These are phyloP conservation scores for Ceratorhiza oryzae-sativae DNA, from an alignment of 1,284 basidiomycete genomes.

Conservation along the genomic window DNA sequence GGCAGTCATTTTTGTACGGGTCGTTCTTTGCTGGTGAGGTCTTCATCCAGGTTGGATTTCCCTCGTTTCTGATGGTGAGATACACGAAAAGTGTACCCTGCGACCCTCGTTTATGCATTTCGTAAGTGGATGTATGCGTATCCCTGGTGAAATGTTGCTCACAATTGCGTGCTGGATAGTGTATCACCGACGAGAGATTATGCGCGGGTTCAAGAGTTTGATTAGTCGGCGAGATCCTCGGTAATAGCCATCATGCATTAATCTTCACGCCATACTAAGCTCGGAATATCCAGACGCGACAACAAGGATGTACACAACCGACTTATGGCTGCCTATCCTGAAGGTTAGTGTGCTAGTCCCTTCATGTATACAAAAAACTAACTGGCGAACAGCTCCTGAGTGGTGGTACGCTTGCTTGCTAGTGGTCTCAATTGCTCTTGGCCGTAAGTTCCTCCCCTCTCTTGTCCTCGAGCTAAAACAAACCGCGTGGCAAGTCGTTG, in stretches of 20 bases:
- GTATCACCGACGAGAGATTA: conserved; percentile 54
- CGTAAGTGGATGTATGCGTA: conserved; percentile 19
- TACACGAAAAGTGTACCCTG: conserved; percentile 40
- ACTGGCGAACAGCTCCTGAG: conserved; percentile 45
- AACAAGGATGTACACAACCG: conserved; percentile 50
- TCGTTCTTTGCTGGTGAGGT: conserved; percentile 40
- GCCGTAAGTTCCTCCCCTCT: conserved; percentile 34
- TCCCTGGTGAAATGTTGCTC: neutral
- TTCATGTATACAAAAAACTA: neutral
- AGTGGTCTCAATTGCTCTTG: conserved; percentile 46
- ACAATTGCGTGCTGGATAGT: conserved; percentile 40
- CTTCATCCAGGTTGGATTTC: neutral
- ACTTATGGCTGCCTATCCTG: conserved; percentile 49
- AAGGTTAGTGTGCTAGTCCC: conserved; percentile 39
- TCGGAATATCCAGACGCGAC: conserved; percentile 25
- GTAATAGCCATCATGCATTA: neutral
- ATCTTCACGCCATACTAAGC: neutral
- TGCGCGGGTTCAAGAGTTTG: conserved; percentile 49
- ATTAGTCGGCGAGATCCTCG: conserved; percentile 44
- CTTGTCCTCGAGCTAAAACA: neutral
- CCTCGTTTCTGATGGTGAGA: neutral
- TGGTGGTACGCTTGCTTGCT: conserved; percentile 49
- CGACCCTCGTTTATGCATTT: conserved; percentile 51
- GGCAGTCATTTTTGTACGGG: conserved; percentile 39
- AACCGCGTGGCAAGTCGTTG: neutral